phyloP scores from a whole-genome alignment of 163 green algal genomes.

The Coccomyxa subellipsoidea region DNA sequence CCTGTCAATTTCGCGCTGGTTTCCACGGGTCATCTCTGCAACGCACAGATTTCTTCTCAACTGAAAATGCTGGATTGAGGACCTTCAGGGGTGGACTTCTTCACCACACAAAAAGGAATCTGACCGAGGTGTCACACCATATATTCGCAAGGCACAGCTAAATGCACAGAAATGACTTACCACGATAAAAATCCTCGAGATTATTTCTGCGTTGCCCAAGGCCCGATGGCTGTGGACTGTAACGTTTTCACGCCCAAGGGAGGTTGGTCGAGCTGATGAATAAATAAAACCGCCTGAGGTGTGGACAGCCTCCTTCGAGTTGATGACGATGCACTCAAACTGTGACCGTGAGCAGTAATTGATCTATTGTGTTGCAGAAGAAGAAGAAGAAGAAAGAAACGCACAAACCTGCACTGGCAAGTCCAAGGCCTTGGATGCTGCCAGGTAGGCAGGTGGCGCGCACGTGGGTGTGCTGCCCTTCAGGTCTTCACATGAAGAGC shows the following conservation, averaged over 20 bases:
- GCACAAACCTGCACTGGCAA: too few species aligned
- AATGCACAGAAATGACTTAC: not conserved
- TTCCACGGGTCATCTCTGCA: conserved; percentile 36
- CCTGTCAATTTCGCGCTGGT: conserved; percentile 56
- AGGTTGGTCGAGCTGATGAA: not conserved
- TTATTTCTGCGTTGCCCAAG: not conserved
- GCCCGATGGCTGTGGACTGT: not conserved
- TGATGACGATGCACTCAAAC: too few species aligned
- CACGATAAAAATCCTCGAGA: not conserved
- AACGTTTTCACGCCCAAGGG: not conserved
- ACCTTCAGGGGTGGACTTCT: not conserved
- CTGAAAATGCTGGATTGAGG: not conserved
- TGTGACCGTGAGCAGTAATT: too few species aligned
- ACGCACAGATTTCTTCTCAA: not conserved
- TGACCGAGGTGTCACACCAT: not conserved
- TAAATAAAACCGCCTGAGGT: not conserved
- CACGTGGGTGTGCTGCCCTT: not conserved
- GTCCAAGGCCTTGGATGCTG: not conserved
- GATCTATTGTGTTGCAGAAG: too few species aligned
- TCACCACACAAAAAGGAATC: too few species aligned
- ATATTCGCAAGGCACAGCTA: not conserved
- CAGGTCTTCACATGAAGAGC: too few species aligned
- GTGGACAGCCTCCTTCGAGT: not conserved
- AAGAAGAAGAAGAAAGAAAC: too few species aligned
- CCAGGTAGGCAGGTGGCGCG: not conserved